These are phyloP conservation scores for Nemania serpens DNA, from an alignment of 2,329 filamentous ascomycete species.

Conservation along the genomic window DNA sequence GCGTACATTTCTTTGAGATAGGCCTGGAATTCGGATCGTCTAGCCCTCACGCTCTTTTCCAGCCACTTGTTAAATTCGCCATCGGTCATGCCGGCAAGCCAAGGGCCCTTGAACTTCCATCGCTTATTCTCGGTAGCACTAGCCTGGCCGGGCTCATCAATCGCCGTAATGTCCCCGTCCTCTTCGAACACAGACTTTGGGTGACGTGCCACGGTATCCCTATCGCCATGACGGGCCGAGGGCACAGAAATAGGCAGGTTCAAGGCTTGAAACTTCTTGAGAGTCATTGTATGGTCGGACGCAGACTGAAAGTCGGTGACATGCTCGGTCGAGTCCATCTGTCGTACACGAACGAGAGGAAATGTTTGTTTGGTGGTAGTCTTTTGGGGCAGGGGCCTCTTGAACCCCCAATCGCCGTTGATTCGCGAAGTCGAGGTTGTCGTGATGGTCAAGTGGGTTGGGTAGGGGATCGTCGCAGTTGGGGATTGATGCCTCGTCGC, in stretches of 20 bases:
- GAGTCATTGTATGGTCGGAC: conserved; percentile 77
- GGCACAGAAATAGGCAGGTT: conserved; percentile 70
- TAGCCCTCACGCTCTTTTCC: conserved; percentile 56
- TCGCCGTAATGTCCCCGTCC: conserved; percentile 57
- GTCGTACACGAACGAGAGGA: conserved; percentile 76
- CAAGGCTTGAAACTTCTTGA: conserved; percentile 87
- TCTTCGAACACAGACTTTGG: conserved; percentile 64
- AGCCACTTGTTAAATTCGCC: conserved; percentile 64
- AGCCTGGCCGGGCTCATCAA: conserved; percentile 42
- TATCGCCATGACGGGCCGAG: conserved; percentile 13
- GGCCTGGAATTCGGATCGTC: conserved; percentile 58
- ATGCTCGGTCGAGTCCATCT: conserved; percentile 83
- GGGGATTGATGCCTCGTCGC: conserved; percentile 60
- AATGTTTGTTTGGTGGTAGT: conserved; percentile 73
- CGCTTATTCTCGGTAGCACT: conserved; percentile 51
- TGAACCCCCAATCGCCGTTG: conserved; percentile 91
- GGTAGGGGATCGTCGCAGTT: conserved; percentile 75
- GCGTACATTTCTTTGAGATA: conserved; percentile 58
- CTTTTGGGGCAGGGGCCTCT: conserved; percentile 78
- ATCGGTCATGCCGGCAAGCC: conserved; percentile 66
- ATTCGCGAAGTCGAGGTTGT: conserved; percentile 73
- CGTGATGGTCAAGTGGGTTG: conserved; percentile 82
- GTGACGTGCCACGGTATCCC: conserved; percentile 17
- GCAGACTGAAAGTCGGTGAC: conserved; percentile 88
- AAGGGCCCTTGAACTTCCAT: conserved; percentile 71